Evolutionary conservation across 805 yeast genomes (phyloP), one percentile per base, ranked within the genome.

Genomic region (Zygosaccharomyces siamensis): DNA sequence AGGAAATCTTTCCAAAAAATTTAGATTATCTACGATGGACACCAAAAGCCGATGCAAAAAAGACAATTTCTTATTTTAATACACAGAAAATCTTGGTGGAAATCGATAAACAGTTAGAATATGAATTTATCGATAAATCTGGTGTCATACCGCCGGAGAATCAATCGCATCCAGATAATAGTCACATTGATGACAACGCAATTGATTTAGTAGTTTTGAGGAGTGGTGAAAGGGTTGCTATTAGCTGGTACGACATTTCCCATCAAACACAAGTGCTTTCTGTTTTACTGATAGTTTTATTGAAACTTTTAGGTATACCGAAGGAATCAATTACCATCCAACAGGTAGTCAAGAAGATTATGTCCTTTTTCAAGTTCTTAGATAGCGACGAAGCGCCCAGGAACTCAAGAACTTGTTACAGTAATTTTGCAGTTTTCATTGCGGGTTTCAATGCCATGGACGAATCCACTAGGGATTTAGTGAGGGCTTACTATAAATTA

Each of bases 221-320:
- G 38, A 57, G 49, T 46, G 66, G 62, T 3, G 62, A 63, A 39
- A 52, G 53, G 18, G 56, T 67, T 20, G 69, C 69, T 5, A 60
- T 67, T 7, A 66, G 70, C 45, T 67, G 71, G 71, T 67, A 67
- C 50, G 71, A 67, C 46, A 67, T 67, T 12, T 66, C 71, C 3
- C 71, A 67, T 49, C 71, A 67, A 46, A 64, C 69, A 1, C 71
- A 67, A 53, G 71, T 64, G 1, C 52, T 67, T 11, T 67, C 70
- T 0, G 65, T 66, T 39, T 49, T 66, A 21, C 43, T 67, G 8
- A 66, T 66, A 30, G 69, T 66, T 8, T 44, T 66, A 23, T 49
- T 66, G 38, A 67, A 65, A 43, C 49, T 67, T 12, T 48, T 67
- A 21, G 67, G 69, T 26, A 52, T 67, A 12, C 67, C 69, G 14